These are phyloP conservation scores for Massarina eburnea DNA, from an alignment of 2,329 filamentous ascomycete genomes.

Conservation along the genomic window DNA sequence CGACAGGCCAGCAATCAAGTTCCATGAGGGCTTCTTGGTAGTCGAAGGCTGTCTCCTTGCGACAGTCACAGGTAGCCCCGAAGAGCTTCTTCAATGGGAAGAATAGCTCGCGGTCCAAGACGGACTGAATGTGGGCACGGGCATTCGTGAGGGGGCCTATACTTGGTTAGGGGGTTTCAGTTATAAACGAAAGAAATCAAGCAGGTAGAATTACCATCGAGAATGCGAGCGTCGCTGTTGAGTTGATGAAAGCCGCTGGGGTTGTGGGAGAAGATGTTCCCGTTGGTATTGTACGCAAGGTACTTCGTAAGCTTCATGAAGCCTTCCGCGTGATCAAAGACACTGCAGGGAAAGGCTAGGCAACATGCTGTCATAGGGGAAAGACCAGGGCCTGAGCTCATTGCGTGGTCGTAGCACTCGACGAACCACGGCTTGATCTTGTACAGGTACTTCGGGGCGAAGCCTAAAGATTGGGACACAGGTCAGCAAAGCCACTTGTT, in stretches of 20 bases:
- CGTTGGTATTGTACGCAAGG: constrained; percentile 17
- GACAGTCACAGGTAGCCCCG: constrained; percentile 13
- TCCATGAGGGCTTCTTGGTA: constrained; percentile 14
- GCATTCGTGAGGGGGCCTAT: constrained; percentile 15
- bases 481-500: not conserved
- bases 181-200: not conserved
- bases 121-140: constrained; percentile 12
- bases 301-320: constrained; percentile 24
- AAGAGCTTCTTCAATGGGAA: constrained; percentile 15
- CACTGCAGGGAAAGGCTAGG: constrained; percentile 15
- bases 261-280: constrained; percentile 11
- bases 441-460: constrained; percentile 10
- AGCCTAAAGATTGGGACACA: not conserved
- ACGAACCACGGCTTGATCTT: constrained; percentile 18
- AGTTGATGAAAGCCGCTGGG: constrained; percentile 11
- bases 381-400: constrained; percentile 10
- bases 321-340: constrained; percentile 19
- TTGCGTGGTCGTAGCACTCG: constrained; percentile 10
- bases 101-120: constrained; percentile 12
- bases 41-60: constrained; percentile 20
- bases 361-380: constrained; percentile 11
- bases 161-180: not conserved
- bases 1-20: constrained; percentile 16
- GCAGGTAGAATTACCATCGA: constrained; percentile 12
- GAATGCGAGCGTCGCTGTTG: constrained; percentile 10